phyloP scores from a whole-genome alignment of 2,329 filamentous ascomycete genomes.

The Cladosporium sp. region DNA sequence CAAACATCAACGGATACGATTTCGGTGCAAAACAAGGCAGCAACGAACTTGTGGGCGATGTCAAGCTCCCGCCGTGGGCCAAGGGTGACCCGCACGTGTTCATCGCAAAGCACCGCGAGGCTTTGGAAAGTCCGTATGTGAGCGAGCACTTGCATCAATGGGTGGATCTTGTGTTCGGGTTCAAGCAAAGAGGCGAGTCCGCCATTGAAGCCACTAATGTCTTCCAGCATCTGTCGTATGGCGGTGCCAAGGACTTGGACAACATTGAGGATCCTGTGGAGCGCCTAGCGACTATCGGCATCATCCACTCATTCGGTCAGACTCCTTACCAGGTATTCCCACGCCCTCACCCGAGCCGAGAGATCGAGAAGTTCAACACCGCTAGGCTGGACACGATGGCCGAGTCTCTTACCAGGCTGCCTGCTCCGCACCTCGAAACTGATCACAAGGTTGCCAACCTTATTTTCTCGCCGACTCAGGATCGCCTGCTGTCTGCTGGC shows the following conservation, averaged over 20 bases:
- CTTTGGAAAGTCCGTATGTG: slow-evolving; percentile 88
- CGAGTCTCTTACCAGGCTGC: slow-evolving; percentile 73
- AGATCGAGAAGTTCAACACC: slow-evolving; percentile 58
- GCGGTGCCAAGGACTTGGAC: slow-evolving; percentile 89
- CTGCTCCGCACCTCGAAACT: slow-evolving; percentile 73
- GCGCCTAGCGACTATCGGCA: slow-evolving; percentile 83
- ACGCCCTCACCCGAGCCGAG: slow-evolving; percentile 72
- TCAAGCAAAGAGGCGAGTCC: slow-evolving; percentile 88
- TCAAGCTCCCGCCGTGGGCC: slow-evolving; percentile 91
- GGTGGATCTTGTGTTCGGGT: slow-evolving; percentile 95
- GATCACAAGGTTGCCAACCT: slow-evolving; percentile 79
- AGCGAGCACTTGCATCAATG: slow-evolving; percentile 86
- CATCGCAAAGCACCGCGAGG: slow-evolving; percentile 92
- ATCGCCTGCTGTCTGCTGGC: slow-evolving; percentile 79
- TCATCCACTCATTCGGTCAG: slow-evolving; percentile 98
- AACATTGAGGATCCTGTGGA: slow-evolving; percentile 86
- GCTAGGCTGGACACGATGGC: slow-evolving; percentile 76
- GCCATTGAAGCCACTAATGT: slow-evolving; percentile 91
- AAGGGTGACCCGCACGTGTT: slow-evolving; percentile 96
- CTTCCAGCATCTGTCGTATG: slow-evolving; percentile 93
- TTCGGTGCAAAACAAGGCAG: slow-evolving; percentile 85
- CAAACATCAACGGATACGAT: slow-evolving; percentile 92
- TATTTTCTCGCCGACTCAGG: slow-evolving; percentile 74
- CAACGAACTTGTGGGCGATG: slow-evolving; percentile 76
- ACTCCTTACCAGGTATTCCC: slow-evolving; percentile 94